A percentile compares a stretch with the other conserved stretches of the same genome.
These are phyloP conservation scores for Glomus cerebriforme DNA, from an alignment of 192 early-diverging fungal species.

Conservation along the genomic window DNA sequence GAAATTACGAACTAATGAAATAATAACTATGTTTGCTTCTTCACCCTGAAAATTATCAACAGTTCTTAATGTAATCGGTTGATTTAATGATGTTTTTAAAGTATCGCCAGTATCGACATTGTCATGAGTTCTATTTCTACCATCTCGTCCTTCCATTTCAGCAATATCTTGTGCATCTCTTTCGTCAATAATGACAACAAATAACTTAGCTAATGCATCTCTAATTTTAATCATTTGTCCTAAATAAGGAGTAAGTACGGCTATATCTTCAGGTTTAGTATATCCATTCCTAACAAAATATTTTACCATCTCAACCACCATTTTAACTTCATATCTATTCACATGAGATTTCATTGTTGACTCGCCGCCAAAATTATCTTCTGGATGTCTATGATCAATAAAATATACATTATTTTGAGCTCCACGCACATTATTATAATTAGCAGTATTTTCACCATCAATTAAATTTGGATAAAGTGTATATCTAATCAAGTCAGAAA, in stretches of 20 bases:
- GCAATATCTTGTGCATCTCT: slow-evolving; percentile 42
- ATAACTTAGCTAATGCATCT: slow-evolving; percentile 33
- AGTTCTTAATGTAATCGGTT: slow-evolving; percentile 41
- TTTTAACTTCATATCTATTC: slow-evolving; percentile 52
- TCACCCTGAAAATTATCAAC: slow-evolving; percentile 54
- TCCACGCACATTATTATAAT: slow-evolving; percentile 43
- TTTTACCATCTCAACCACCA: slow-evolving; percentile 48
- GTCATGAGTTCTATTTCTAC: too few relatives aligned
- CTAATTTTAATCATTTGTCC: slow-evolving; percentile 53
- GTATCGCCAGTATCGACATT: background rate
- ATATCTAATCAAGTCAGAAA: slow-evolving; percentile 48
- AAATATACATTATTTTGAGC: slow-evolving; percentile 52
- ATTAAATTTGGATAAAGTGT: slow-evolving; percentile 51
- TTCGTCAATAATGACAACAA: slow-evolving; percentile 43
- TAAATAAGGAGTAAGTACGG: slow-evolving; percentile 58
- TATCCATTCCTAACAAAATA: slow-evolving; percentile 58
- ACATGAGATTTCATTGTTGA: slow-evolving; percentile 48
- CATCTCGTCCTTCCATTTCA: slow-evolving; percentile 7
- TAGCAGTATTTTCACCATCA: slow-evolving; percentile 38
- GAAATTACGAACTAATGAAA: slow-evolving; percentile 43
- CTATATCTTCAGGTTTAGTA: slow-evolving; percentile 45
- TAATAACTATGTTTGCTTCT: slow-evolving; percentile 47
- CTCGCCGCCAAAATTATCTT: slow-evolving; percentile 38
- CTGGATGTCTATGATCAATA: slow-evolving; percentile 48
- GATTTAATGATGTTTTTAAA: background rate